Evolutionary conservation across 75 land plant genomes (phyloP), one percentile per base, ranked within the genome.

Genomic region (Adiantum capillusveneris): DNA sequence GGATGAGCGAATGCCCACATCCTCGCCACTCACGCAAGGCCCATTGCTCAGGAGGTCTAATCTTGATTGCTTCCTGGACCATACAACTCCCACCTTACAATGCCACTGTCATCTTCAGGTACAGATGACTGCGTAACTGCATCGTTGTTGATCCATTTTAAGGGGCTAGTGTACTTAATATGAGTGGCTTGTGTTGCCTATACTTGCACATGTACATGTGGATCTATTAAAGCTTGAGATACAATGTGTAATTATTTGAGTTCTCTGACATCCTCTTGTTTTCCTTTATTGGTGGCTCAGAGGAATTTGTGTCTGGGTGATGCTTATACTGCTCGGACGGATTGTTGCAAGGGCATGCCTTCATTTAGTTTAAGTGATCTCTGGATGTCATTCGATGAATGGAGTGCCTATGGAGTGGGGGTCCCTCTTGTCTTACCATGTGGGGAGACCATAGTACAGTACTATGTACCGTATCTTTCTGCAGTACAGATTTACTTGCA

Each of bases 351-450:
- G 43, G 43, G 9, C 14, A 41, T 41, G 14, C 43, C 14, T 28
- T 81, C 57, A 64, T 87, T 81, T 58, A 72, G 54, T 58, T 71
- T 88, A 24, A 73, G 78, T 21, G 88, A 88, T 52, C 49, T 88
- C 25, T 88, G 93, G 90, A 81, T 70, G 39, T 78, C 78, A 21
- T 88, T 88, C 56, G 75, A 79, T 57, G 93, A 88, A 64, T 81
- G 88, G 81, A 88, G 93, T 60, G 93, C 69, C 1, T 75, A 75
- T 53, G 78, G 78, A 42, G 69, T 76, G 25, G 78, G 78, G 25
- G 78, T 75, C 25, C 76, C 76, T 27, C 26, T 75, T 21, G 29
- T 58, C 27, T 59, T 75, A 58, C 66, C 51, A 26, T 54, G 64
- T 25, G 67, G 65, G 6, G 78, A 75, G 59, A 71, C 55, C 26